A percentile compares a stretch with the other conserved stretches of the same genome.
Evolutionary conservation across 148 eudicot species (phyloP).

Genomic region (Camellia lanceoleosa): DNA sequence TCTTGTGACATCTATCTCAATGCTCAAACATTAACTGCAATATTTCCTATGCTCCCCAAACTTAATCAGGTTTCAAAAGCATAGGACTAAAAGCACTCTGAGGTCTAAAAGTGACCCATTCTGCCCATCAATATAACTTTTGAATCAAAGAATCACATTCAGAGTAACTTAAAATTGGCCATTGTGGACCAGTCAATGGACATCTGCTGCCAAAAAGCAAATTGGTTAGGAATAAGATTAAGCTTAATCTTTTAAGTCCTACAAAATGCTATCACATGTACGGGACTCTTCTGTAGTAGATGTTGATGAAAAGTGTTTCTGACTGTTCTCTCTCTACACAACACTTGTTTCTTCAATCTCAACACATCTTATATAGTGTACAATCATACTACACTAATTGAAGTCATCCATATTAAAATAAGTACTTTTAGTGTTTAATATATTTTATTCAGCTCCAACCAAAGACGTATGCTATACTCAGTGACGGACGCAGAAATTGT

Average conservation of each 20-base stretch:
- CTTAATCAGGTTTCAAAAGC: not conserved
- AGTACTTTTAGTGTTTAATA: not conserved
- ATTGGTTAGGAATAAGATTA: not conserved
- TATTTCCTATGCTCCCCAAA: not conserved
- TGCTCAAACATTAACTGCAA: conserved; percentile 8
- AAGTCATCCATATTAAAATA: not conserved
- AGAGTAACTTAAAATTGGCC: not conserved
- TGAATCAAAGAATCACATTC: not conserved
- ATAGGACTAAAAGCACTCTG: not conserved
- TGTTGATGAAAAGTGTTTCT: too few species aligned
- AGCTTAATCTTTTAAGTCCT: not conserved
- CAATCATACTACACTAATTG: not conserved
- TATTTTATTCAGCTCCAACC: not conserved
- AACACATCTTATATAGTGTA: not conserved
- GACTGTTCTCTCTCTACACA: not conserved
- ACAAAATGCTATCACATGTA: not conserved
- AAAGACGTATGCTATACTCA: not conserved
- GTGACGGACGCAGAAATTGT: not conserved
- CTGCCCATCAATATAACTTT: not conserved
- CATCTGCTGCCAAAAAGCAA: not conserved
- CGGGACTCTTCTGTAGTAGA: too few species aligned
- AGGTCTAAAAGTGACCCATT: not conserved
- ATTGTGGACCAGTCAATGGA: too few species aligned
- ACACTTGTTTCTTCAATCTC: too few species aligned
- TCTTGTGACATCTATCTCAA: not conserved